Conservation (phyloP, 768 basidiomycete species). For the Lactarius akahatsu region DNA sequence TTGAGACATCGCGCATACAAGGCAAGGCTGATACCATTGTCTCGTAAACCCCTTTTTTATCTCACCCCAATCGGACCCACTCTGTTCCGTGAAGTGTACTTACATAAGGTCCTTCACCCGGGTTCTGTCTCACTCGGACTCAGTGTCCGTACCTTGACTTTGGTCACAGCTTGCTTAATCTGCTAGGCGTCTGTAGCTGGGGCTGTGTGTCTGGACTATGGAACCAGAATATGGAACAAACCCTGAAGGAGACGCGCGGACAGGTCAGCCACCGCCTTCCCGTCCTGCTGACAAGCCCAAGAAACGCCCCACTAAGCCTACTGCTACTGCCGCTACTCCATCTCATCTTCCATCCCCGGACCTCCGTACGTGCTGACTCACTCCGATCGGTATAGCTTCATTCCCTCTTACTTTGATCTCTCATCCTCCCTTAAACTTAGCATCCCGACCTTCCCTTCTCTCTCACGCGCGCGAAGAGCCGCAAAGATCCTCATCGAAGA, state of each 20-base stretch:
- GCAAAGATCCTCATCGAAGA: constrained; percentile 22
- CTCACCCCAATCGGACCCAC: constrained; percentile 20
- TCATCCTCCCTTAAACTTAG: constrained; percentile 7
- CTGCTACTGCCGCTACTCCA: constrained; percentile 6
- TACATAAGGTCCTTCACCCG: constrained; percentile 22
- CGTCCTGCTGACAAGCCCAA: constrained; percentile 27
- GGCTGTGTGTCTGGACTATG: constrained; percentile 21
- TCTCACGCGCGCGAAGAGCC: constrained; percentile 37
- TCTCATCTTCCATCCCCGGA: constrained; percentile 28
- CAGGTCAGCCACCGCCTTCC: constrained; percentile 16
- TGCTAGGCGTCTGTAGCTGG: constrained; percentile 17
- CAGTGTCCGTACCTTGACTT: constrained; percentile 15
- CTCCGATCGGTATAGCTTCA: constrained; percentile 17
- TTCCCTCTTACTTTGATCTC: constrained; percentile 18
- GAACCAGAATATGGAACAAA: constrained; percentile 20
- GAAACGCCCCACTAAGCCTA: constrained; percentile 26
- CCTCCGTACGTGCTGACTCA: constrained; percentile 23
- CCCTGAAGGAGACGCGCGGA: constrained; percentile 19
- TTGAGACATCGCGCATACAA: background rate
- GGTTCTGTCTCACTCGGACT: constrained; percentile 1
- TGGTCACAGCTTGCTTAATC: constrained; percentile 19
- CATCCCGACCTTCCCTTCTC: constrained; percentile 32
- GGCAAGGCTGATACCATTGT: background rate
- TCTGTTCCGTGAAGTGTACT: constrained; percentile 18
- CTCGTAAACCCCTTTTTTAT: background rate